Evolutionary conservation across 768 basidiomycete genomes (phyloP).

Genomic region (Amanita thiersii): DNA sequence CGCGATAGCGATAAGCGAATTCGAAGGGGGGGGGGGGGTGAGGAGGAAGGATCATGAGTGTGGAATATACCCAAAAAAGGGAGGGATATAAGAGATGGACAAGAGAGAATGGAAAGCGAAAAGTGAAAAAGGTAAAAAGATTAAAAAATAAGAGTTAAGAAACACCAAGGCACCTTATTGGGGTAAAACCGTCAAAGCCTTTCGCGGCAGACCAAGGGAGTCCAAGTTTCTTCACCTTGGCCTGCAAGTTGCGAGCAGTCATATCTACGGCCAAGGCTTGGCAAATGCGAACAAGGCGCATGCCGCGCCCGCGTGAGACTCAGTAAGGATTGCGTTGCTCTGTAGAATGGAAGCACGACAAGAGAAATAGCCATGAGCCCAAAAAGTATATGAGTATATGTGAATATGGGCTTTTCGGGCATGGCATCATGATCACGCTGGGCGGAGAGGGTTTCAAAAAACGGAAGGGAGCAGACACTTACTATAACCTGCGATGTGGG

Average conservation of each 20-base stretch:
- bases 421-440: too few species aligned
- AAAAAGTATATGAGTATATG: too few species aligned
- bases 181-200: slow-evolving; percentile 95
- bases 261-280: slow-evolving; percentile 91
- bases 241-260: slow-evolving; percentile 94
- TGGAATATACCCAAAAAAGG: too few species aligned
- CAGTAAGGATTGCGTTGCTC: too few species aligned
- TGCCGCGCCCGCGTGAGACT: neutral
- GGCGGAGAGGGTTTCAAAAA: slow-evolving; percentile 1
- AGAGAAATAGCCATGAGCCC: too few species aligned
- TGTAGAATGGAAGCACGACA: too few species aligned
- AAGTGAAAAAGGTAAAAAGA: neutral
- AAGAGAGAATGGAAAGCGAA: slow-evolving; percentile 7
- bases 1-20: too few species aligned
- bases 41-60: too few species aligned
- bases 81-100: too few species aligned
- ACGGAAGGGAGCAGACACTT: slow-evolving; percentile 15
- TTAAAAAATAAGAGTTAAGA: slow-evolving; percentile 7
- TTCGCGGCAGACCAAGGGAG: slow-evolving; percentile 98
- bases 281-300: neutral
- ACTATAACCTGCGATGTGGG: slow-evolving; percentile 92
- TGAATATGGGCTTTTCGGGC: too few species aligned
- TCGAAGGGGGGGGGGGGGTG: too few species aligned
- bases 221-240: slow-evolving; percentile 84
- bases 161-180: slow-evolving; percentile 56